phyloP scores from a whole-genome alignment of 208 protist genomes.

The Crithidia mellificae region DNA sequence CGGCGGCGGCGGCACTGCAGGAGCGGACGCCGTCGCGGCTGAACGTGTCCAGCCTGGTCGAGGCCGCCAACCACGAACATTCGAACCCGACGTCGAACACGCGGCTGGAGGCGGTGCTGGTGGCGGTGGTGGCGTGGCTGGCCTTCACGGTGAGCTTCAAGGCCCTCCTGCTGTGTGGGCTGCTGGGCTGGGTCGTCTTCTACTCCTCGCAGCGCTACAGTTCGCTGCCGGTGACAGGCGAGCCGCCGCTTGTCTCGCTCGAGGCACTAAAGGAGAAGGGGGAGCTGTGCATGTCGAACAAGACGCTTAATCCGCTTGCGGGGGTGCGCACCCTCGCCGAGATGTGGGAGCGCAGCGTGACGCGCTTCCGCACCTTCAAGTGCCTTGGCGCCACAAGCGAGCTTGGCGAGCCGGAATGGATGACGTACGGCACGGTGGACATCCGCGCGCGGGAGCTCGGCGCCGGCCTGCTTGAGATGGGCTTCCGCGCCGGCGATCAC shows the following conservation, averaged over 20 bases:
- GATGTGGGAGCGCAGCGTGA: conserved; percentile 71
- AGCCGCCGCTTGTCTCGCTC: conserved; percentile 46
- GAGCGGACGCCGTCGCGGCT: conserved; percentile 34
- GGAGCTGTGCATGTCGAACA: conserved; percentile 29
- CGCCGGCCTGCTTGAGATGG: conserved; percentile 61
- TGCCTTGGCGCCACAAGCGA: conserved; percentile 70
- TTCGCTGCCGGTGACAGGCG: conserved; percentile 38
- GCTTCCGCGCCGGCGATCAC: conserved; percentile 63
- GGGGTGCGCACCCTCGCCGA: conserved; percentile 49
- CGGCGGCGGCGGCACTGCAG: too few relatives aligned
- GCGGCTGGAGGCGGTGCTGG: conserved; percentile 46
- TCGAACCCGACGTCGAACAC: conserved; percentile 66
- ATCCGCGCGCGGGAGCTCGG: conserved; percentile 66
- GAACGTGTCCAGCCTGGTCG: conserved; percentile 52
- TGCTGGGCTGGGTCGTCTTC: conserved; percentile 39
- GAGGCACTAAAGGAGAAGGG: conserved; percentile 49
- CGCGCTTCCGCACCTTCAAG: conserved; percentile 48
- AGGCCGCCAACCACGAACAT: conserved; percentile 65
- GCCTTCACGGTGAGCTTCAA: conserved; percentile 50
- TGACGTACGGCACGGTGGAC: conserved; percentile 75
- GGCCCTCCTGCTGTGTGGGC: conserved; percentile 32
- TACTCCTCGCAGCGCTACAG: conserved; percentile 43
- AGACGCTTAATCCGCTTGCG: conserved; percentile 38
- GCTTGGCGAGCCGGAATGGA: conserved; percentile 55
- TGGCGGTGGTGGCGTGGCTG: conserved; percentile 38